Percentiles rank a stretch among this genome's conserved stretches.
Evolutionary conservation across 2,329 filamentous ascomycete genomes (phyloP).

Genomic region (Talaromyces sp.): DNA sequence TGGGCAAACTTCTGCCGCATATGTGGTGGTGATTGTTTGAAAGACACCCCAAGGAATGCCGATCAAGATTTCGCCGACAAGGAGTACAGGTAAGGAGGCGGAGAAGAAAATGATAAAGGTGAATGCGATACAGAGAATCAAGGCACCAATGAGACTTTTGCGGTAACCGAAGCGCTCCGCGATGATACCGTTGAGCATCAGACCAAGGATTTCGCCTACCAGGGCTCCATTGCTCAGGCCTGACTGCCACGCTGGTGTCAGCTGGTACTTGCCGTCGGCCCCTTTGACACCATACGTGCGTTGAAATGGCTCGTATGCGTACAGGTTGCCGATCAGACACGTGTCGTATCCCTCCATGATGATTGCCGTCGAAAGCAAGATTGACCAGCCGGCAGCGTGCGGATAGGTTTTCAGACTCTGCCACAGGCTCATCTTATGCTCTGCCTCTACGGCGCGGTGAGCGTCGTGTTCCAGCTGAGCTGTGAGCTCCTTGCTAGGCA

Average conservation of each 20-base stretch:
- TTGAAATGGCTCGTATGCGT: neutral
- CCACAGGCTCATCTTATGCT: too few relatives aligned
- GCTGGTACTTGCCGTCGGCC: constrained; percentile 24
- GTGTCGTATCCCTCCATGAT: constrained; percentile 22
- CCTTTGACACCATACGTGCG: neutral
- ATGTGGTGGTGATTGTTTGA: constrained; percentile 34
- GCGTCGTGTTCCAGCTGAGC: too few relatives aligned
- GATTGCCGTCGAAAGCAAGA: constrained; percentile 17
- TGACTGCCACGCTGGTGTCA: constrained; percentile 33
- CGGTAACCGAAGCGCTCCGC: constrained; percentile 56
- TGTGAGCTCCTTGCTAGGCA: too few relatives aligned
- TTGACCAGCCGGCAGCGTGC: too few relatives aligned
- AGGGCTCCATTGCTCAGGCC: constrained; percentile 22
- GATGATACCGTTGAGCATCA: neutral
- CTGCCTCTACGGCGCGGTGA: too few relatives aligned
- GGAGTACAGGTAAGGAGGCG: constrained; percentile 31
- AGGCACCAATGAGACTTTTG: constrained; percentile 27
- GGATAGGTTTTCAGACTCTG: too few relatives aligned
- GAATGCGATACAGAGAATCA: constrained; percentile 26
- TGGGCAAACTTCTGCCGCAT: constrained; percentile 39
- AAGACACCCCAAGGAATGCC: constrained; percentile 42
- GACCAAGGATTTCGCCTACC: neutral
- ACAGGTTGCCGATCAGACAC: constrained; percentile 30
- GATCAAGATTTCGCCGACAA: constrained; percentile 38
- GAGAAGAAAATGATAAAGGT: constrained; percentile 34